Conservation (phyloP, 768 basidiomycete species). For the Lanmaoa pseudosensibilis region DNA sequence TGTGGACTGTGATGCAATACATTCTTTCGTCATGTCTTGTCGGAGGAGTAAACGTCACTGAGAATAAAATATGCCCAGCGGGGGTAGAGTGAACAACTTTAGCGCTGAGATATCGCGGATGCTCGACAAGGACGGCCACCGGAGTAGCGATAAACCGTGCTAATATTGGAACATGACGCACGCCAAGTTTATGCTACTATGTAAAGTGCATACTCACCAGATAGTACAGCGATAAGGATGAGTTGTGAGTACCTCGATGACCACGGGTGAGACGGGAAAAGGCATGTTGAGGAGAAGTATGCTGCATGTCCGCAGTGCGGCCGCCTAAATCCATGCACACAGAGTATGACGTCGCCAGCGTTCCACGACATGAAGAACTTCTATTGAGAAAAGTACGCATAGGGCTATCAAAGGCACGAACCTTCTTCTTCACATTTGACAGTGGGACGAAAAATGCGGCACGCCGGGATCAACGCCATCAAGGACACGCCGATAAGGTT, state of each 20-base stretch:
- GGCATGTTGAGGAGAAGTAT: constrained; percentile 1
- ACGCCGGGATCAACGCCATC: constrained; percentile 29
- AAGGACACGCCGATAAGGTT: constrained; percentile 27
- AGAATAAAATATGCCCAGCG: constrained; percentile 3
- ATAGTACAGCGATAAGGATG: too few relatives aligned
- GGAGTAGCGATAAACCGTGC: too few relatives aligned
- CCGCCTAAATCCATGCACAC: constrained; percentile 13
- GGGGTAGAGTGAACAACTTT: background rate
- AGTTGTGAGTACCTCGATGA: background rate
- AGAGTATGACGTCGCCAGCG: constrained; percentile 19
- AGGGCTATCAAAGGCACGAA: constrained; percentile 26
- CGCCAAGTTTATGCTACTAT: background rate
- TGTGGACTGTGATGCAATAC: background rate
- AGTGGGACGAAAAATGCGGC: constrained; percentile 21
- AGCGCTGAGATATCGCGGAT: constrained; percentile 15
- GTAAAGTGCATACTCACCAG: background rate
- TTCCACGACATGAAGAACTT: constrained; percentile 23
- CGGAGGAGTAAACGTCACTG: background rate
- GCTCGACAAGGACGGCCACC: constrained; percentile 3
- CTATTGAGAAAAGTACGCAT: constrained; percentile 14
- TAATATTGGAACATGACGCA: constrained; percentile 13
- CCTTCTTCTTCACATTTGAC: constrained; percentile 25
- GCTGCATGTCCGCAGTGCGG: constrained; percentile 27
- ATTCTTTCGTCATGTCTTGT: background rate
- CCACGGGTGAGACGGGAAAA: constrained; percentile 1